Conservation (phyloP, 306 rosid species). For the Pterocarpus macrocarpus region DNA sequence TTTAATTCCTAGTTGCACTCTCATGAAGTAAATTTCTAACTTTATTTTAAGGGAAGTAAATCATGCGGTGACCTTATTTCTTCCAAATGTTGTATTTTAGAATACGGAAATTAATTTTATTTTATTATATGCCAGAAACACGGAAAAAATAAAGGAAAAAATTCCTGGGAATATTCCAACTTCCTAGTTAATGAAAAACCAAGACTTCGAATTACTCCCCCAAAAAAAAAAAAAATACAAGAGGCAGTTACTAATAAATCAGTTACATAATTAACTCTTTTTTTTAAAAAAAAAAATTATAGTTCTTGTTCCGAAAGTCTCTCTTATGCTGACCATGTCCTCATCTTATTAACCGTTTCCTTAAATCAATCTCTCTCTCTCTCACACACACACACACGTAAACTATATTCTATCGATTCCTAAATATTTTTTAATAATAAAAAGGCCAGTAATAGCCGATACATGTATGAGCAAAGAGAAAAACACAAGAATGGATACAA, state of each 20-base stretch:
- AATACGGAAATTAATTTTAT: background rate
- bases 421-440: background rate
- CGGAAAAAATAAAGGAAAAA: too few species aligned
- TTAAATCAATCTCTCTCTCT: slow-evolving; percentile 19
- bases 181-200: too few species aligned
- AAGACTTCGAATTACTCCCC: background rate
- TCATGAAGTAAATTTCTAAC: background rate
- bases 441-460: background rate
- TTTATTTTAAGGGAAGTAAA: background rate
- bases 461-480: background rate
- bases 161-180: too few species aligned
- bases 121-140: too few species aligned
- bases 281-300: too few species aligned
- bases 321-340: slow-evolving; percentile 37
- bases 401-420: background rate
- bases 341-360: slow-evolving; percentile 41
- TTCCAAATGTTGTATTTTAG: too few species aligned
- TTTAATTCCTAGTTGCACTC: background rate
- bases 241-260: background rate
- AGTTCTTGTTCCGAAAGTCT: slow-evolving; percentile 33
- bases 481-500: slow-evolving; percentile 1
- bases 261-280: background rate
- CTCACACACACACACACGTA: background rate
- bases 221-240: background rate
- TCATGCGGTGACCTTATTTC: background rate